These are phyloP conservation scores for Pouteria glomerata DNA, from an alignment of 148 eudicot genomes.

Conservation along the genomic window DNA sequence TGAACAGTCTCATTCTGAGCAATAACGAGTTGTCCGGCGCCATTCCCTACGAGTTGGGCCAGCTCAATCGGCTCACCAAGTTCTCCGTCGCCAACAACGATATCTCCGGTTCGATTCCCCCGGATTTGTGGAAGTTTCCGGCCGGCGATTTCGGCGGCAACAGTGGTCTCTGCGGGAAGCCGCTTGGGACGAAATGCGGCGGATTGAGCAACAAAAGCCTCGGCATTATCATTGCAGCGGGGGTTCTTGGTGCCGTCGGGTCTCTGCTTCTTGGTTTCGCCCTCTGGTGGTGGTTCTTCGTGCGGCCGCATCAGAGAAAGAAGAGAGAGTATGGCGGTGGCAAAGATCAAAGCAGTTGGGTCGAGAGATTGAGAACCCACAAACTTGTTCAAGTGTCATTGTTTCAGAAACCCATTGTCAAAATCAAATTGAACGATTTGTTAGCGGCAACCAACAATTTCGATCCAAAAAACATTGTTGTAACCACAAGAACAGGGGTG, in stretches of 20 bases:
- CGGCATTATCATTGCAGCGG: background rate
- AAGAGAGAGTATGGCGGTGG: conserved; percentile 28
- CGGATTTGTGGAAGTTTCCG: background rate
- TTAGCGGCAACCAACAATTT: conserved; percentile 53
- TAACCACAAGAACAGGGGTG: conserved; percentile 49
- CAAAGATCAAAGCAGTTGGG: conserved; percentile 22
- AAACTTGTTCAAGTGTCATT: conserved; percentile 53
- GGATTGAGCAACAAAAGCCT: background rate
- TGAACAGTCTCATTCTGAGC: background rate
- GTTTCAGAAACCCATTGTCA: conserved; percentile 68
- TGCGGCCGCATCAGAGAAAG: background rate
- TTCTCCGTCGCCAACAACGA: background rate
- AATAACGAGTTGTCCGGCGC: background rate
- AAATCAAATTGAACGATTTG: conserved; percentile 53
- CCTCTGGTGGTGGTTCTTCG: conserved; percentile 4
- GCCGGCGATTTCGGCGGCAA: background rate
- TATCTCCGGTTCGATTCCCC: background rate
- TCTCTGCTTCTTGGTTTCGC: conserved; percentile 5
- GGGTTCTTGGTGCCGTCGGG: background rate
- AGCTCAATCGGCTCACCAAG: background rate
- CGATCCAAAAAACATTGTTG: conserved; percentile 26
- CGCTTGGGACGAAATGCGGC: background rate
- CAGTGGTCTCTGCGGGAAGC: background rate
- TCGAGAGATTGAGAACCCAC: conserved; percentile 40
- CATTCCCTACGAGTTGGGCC: background rate